phyloP scores from a whole-genome alignment of 805 yeast genomes.

The Myxozyma udenii region DNA sequence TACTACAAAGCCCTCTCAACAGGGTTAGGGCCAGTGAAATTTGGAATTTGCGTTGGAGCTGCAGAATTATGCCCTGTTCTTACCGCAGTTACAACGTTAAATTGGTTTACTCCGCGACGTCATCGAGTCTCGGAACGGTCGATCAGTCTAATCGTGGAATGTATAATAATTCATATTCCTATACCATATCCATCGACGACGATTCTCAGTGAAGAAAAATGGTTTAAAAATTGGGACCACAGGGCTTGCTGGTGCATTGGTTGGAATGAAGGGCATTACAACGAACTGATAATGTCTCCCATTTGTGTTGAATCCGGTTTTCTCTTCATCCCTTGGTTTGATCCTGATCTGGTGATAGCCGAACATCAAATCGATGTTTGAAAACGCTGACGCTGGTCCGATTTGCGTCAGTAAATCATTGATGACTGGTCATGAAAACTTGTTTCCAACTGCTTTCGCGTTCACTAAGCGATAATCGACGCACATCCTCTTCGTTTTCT shows the following conservation, averaged over 20 bases:
- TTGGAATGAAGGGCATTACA: conserved; percentile 36
- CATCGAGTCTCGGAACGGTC: conserved; percentile 19
- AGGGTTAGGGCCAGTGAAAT: too few relatives aligned
- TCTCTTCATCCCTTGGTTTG: conserved; percentile 4
- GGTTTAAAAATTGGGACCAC: conserved; percentile 10
- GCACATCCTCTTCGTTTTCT: too few relatives aligned
- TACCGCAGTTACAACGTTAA: conserved; percentile 10
- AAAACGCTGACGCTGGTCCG: conserved; percentile 14
- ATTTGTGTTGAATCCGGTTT: conserved; percentile 25
- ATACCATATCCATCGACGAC: conserved; percentile 32
- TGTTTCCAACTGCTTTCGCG: conserved; percentile 25
- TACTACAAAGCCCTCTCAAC: too few relatives aligned
- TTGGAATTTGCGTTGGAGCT: too few relatives aligned
- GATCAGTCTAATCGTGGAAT: neutral
- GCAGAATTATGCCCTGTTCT: too few relatives aligned
- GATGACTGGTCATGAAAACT: conserved; percentile 28
- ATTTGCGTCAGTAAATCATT: conserved; percentile 16
- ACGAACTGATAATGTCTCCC: conserved; percentile 32
- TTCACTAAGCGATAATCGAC: conserved; percentile 31
- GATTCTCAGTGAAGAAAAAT: conserved; percentile 1
- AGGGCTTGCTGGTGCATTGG: conserved; percentile 32
- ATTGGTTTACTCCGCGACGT: conserved; percentile 14
- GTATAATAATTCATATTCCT: conserved; percentile 15
- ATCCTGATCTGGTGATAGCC: conserved; percentile 17
- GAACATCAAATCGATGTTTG: conserved; percentile 29